These are phyloP conservation scores for Excoecaria agallocha DNA, from an alignment of 345 rosid species.

Conservation along the genomic window DNA sequence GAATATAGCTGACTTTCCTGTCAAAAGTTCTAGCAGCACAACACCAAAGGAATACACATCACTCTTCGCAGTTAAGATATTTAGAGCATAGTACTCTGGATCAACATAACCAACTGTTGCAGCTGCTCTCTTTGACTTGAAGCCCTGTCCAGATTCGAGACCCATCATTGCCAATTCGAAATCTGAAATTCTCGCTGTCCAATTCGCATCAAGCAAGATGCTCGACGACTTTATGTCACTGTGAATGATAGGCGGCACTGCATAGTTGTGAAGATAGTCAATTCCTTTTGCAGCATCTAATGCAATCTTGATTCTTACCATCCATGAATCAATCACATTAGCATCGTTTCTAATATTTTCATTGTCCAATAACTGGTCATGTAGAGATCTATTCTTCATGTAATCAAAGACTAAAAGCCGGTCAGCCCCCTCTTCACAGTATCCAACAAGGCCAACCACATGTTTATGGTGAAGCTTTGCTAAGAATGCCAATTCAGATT, in stretches of 20 bases:
- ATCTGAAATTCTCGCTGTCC: slow-evolving; percentile 81
- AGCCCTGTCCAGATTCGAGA: slow-evolving; percentile 38
- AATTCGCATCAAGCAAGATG: slow-evolving; percentile 63
- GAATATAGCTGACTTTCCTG: slow-evolving; percentile 75
- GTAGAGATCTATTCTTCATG: no score
- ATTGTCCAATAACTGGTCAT: no score
- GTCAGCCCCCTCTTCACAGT: no score
- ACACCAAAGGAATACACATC: slow-evolving; percentile 89
- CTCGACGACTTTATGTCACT: slow-evolving; percentile 80
- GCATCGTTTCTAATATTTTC: no score
- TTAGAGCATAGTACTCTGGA: slow-evolving; percentile 69
- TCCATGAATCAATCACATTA: no score
- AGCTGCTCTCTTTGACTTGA: slow-evolving; percentile 53
- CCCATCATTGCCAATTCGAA: slow-evolving; percentile 72
- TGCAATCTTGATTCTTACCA: no score
- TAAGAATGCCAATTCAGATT: no score
- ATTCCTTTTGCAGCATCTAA: no score
- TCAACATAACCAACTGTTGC: slow-evolving; percentile 87
- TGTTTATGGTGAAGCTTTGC: no score
- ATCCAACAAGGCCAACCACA: no score
- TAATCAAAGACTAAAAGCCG: no score
- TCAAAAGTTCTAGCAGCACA: slow-evolving; percentile 68
- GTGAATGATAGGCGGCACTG: slow-evolving; percentile 79
- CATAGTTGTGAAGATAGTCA: slow-evolving; percentile 65
- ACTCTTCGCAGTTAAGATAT: slow-evolving; percentile 69